A percentile compares a stretch with the other conserved stretches of the same genome.
Conservation (phyloP, 1,139 yeast genomes). For the Candida buenavistaensis region DNA sequence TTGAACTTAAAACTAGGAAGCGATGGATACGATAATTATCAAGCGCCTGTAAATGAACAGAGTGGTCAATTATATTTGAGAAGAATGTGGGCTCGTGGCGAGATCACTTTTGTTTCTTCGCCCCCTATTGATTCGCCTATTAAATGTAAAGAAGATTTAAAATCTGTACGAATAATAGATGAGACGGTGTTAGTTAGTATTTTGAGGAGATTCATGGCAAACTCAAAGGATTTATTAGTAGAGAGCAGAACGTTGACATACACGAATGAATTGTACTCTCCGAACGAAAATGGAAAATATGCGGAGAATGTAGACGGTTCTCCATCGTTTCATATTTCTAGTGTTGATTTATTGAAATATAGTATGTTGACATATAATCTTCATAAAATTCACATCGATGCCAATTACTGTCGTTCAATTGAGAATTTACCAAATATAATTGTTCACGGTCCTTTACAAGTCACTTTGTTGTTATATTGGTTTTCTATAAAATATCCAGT, state of each 20-base stretch:
- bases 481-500: slow-evolving; percentile 24
- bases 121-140: slow-evolving; percentile 9
- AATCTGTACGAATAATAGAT: slow-evolving; percentile 32
- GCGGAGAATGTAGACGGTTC: neutral
- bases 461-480: slow-evolving; percentile 59
- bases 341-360: slow-evolving; percentile 39
- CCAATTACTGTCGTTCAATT: slow-evolving; percentile 42
- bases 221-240: slow-evolving; percentile 15
- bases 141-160: slow-evolving; percentile 47
- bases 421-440: slow-evolving; percentile 66
- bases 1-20: slow-evolving; percentile 49
- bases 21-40: slow-evolving; percentile 86
- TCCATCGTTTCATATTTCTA: slow-evolving; percentile 8
- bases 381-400: slow-evolving; percentile 79
- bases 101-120: slow-evolving; percentile 39
- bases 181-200: slow-evolving; percentile 46
- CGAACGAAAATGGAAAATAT: slow-evolving; percentile 1
- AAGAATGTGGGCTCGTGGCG: slow-evolving; percentile 84
- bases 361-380: slow-evolving; percentile 78
- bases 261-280: slow-evolving; percentile 27
- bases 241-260: slow-evolving; percentile 39
- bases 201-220: slow-evolving; percentile 32
- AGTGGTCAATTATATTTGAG: slow-evolving; percentile 43
- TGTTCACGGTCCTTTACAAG: slow-evolving; percentile 81
- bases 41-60: slow-evolving; percentile 53